A percentile compares a stretch with the other conserved stretches of the same genome.
Conservation (phyloP, 2,329 filamentous ascomycete species). For the Diaporthe longicolla region DNA sequence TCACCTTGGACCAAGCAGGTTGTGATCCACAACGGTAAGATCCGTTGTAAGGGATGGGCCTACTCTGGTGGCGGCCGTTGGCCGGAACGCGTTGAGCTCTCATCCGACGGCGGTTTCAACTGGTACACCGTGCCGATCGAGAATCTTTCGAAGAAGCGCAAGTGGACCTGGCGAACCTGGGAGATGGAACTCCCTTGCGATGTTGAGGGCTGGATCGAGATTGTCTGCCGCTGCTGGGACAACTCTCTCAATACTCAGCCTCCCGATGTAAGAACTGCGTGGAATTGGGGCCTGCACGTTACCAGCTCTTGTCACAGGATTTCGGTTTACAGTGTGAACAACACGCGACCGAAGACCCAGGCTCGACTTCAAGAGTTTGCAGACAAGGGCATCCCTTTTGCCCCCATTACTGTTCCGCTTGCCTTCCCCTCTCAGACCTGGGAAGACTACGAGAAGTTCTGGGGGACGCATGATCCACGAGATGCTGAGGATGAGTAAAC, state of each 20-base stretch:
- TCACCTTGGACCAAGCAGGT: constrained; percentile 16
- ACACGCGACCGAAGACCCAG: constrained; percentile 12
- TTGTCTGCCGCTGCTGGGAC: constrained; percentile 26
- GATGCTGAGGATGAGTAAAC: constrained; percentile 11
- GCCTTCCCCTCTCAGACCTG: constrained; percentile 10
- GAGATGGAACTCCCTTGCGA: constrained; percentile 9
- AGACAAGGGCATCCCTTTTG: constrained; percentile 13
- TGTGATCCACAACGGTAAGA: constrained; percentile 1
- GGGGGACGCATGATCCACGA: background rate
- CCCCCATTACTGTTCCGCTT: constrained; percentile 8
- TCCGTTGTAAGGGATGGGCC: constrained; percentile 9
- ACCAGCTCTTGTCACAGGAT: constrained; percentile 8
- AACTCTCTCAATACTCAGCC: constrained; percentile 8
- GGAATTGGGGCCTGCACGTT: constrained; percentile 14
- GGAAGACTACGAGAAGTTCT: background rate
- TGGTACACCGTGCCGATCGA: constrained; percentile 13
- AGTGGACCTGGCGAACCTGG: constrained; percentile 13
- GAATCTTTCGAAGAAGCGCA: constrained; percentile 18
- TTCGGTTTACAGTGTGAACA: constrained; percentile 20
- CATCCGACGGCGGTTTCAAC: constrained; percentile 9
- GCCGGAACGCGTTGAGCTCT: constrained; percentile 15
- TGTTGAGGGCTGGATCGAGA: constrained; percentile 10
- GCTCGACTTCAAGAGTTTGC: constrained; percentile 14
- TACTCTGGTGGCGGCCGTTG: constrained; percentile 10
- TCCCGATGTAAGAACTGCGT: constrained; percentile 7